Conservation (phyloP, 768 basidiomycete genomes). For the Hypholoma sublateritium region DNA sequence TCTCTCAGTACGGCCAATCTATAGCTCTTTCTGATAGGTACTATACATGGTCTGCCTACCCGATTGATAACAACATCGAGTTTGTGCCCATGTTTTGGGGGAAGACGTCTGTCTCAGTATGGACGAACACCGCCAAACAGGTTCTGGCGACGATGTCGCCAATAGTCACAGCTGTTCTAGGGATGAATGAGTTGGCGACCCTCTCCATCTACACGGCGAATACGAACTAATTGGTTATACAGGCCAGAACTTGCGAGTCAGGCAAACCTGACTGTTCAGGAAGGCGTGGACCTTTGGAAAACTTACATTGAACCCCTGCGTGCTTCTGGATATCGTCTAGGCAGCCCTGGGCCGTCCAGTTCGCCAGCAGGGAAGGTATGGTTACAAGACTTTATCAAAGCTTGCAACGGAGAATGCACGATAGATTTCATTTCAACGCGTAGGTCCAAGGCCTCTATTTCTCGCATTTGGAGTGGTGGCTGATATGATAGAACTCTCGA, state of each 20-base stretch:
- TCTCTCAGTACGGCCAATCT: background rate
- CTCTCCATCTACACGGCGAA: background rate
- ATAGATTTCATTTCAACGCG: slow-evolving; percentile 59
- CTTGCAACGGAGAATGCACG: slow-evolving; percentile 49
- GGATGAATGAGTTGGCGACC: slow-evolving; percentile 51
- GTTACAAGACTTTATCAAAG: slow-evolving; percentile 50
- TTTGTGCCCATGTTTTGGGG: slow-evolving; percentile 64
- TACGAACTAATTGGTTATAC: background rate
- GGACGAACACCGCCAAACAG: slow-evolving; percentile 38
- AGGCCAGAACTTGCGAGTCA: slow-evolving; percentile 38
- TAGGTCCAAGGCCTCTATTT: slow-evolving; percentile 23
- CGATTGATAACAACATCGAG: slow-evolving; percentile 39
- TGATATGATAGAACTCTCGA: background rate
- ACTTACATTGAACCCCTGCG: slow-evolving; percentile 51
- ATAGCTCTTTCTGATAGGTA: slow-evolving; percentile 34
- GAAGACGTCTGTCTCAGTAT: slow-evolving; percentile 33
- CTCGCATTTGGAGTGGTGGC: background rate
- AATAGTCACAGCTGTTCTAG: slow-evolving; percentile 43
- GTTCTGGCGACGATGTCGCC: slow-evolving; percentile 30
- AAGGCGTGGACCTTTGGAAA: slow-evolving; percentile 53
- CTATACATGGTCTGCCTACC: slow-evolving; percentile 47
- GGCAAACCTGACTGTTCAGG: slow-evolving; percentile 46
- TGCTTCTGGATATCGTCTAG: slow-evolving; percentile 43
- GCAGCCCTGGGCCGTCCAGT: slow-evolving; percentile 53
- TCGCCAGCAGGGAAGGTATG: slow-evolving; percentile 53